Conservation (phyloP, 2,329 filamentous ascomycete species). For the Blastomyces parvus region DNA sequence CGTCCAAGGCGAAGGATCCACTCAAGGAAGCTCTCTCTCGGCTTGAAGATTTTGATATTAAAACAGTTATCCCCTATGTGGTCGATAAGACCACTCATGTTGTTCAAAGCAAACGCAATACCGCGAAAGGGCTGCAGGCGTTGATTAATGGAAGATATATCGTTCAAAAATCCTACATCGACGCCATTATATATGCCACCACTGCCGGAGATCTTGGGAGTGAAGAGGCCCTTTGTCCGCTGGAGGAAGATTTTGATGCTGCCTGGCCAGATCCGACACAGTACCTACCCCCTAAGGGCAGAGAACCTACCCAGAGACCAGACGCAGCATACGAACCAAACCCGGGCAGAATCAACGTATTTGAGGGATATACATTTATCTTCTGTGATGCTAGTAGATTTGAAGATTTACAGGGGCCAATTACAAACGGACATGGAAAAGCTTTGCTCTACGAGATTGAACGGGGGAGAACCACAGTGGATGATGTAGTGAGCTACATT, state of each 20-base stretch:
- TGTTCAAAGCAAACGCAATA: conserved; percentile 81
- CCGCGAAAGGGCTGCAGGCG: conserved; percentile 74
- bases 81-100: conserved; percentile 70
- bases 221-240: conserved; percentile 42
- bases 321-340: conserved; percentile 65
- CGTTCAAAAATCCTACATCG: conserved; percentile 63
- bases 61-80: conserved; percentile 65
- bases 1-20: conserved; percentile 54
- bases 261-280: conserved; percentile 67
- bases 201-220: conserved; percentile 43
- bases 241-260: conserved; percentile 71
- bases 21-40: conserved; percentile 52
- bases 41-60: conserved; percentile 81
- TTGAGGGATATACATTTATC: conserved; percentile 79
- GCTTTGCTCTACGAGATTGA: conserved; percentile 57
- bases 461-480: conserved; percentile 54
- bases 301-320: conserved; percentile 62
- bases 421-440: conserved; percentile 76
- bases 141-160: conserved; percentile 72
- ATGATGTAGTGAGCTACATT: conserved; percentile 71
- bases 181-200: conserved; percentile 57
- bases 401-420: conserved; percentile 61
- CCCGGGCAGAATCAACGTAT: conserved; percentile 56
- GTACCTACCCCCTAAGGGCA: conserved; percentile 63
- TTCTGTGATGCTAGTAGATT: conserved; percentile 72